Conservation (phyloP, 352 stramenopile genomes). For the Phytophthora constricta region DNA sequence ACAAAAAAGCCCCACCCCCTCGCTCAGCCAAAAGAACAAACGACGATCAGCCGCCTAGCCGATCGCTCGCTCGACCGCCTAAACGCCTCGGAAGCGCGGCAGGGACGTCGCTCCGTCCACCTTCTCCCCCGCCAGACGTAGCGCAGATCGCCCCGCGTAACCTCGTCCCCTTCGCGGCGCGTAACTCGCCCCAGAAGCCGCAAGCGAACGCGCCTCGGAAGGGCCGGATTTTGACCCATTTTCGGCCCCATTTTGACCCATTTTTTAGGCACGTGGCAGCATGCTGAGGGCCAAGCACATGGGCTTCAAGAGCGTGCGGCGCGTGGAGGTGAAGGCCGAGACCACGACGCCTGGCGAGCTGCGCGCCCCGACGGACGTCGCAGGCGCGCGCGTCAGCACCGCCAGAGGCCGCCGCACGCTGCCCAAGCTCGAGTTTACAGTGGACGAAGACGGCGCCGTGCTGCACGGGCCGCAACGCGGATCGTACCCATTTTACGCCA, state of each 20-base stretch:
- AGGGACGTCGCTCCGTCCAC: constrained; percentile 11
- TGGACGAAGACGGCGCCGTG: constrained; percentile 84
- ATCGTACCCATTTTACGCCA: constrained; percentile 44
- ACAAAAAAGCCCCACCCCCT: constrained; percentile 19
- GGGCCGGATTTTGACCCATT: neutral
- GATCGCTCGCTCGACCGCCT: constrained; percentile 4
- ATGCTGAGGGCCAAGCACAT: constrained; percentile 86
- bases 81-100: constrained; percentile 23
- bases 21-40: constrained; percentile 39
- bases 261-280: neutral
- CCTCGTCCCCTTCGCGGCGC: neutral
- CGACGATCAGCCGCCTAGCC: constrained; percentile 34
- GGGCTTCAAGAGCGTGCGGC: constrained; percentile 80
- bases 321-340: constrained; percentile 88
- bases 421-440: constrained; percentile 85
- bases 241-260: neutral
- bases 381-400: constrained; percentile 63
- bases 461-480: constrained; percentile 77
- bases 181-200: constrained; percentile 4
- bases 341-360: constrained; percentile 83
- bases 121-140: neutral
- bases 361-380: constrained; percentile 73
- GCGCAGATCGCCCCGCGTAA: neutral
- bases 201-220: no score
- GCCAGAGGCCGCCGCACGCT: constrained; percentile 71